Conservation (phyloP, 1,284 basidiomycete genomes). For the Ganoderma resinaceum region DNA sequence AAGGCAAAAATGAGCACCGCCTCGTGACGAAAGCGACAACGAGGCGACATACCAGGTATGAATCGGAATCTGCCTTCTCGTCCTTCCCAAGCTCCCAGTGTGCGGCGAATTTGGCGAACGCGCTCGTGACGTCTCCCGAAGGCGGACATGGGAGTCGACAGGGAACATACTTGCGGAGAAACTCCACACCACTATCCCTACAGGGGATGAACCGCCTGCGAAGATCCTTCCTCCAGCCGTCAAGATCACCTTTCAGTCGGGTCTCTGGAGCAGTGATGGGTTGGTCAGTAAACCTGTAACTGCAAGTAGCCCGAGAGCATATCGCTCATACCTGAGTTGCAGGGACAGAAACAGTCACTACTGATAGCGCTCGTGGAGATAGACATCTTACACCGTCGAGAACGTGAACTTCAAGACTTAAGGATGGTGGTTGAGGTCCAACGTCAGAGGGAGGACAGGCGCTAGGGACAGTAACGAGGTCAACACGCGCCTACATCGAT, state of each 20-base stretch:
- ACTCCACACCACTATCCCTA: not conserved
- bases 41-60: no score
- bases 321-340: constrained; percentile 1
- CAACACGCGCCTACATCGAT: not conserved
- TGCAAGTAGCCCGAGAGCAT: not conserved
- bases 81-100: not conserved
- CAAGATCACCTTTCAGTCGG: not conserved
- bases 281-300: not conserved
- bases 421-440: not conserved
- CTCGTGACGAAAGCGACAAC: not conserved
- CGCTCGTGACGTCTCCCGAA: not conserved
- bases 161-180: not conserved
- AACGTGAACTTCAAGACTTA: not conserved
- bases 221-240: not conserved
- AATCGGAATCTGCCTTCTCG: not conserved
- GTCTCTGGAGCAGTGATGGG: not conserved
- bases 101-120: not conserved
- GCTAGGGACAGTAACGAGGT: not conserved
- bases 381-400: not conserved
- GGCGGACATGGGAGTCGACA: not conserved
- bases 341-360: not conserved
- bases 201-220: not conserved
- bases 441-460: not conserved
- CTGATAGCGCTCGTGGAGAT: not conserved
- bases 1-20: not conserved